Conservation (phyloP, 495 filamentous ascomycete species). For the Hypoxylon perforatum region DNA sequence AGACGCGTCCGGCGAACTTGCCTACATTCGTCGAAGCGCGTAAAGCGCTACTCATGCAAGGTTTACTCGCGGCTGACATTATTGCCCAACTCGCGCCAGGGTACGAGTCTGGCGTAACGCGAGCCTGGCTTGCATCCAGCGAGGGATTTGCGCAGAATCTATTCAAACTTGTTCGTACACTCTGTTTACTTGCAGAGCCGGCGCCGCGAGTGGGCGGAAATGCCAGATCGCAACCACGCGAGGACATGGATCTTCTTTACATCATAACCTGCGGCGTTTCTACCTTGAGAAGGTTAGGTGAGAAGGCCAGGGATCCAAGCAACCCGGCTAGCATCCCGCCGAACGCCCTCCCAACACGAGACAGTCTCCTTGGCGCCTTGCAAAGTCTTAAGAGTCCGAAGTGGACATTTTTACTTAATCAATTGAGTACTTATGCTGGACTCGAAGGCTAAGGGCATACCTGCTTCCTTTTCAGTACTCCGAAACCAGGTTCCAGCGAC, state of each 20-base stretch:
- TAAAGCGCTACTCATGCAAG: constrained; percentile 89
- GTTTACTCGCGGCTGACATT: constrained; percentile 90
- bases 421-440: constrained; percentile 77
- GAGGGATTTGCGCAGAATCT: constrained; percentile 88
- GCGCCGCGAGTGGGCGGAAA: constrained; percentile 47
- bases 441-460: constrained; percentile 59
- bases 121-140: constrained; percentile 82
- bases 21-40: constrained; percentile 78
- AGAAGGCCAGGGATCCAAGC: constrained; percentile 75
- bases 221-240: constrained; percentile 45
- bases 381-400: constrained; percentile 63
- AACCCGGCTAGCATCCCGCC: constrained; percentile 67
- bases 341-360: constrained; percentile 73
- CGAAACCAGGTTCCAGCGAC: background rate
- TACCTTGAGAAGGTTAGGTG: constrained; percentile 74
- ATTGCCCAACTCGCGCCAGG: constrained; percentile 78
- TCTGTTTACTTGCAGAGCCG: constrained; percentile 70
- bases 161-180: constrained; percentile 72
- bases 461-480: background rate
- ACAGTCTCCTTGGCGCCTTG: constrained; percentile 75
- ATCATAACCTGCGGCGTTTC: constrained; percentile 78
- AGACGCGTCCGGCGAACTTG: constrained; percentile 57
- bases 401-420: constrained; percentile 71
- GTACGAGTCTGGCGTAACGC: constrained; percentile 76
- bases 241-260: constrained; percentile 62